Evolutionary conservation across 495 filamentous ascomycete species (phyloP).

Genomic region (Daldinia concentrica): DNA sequence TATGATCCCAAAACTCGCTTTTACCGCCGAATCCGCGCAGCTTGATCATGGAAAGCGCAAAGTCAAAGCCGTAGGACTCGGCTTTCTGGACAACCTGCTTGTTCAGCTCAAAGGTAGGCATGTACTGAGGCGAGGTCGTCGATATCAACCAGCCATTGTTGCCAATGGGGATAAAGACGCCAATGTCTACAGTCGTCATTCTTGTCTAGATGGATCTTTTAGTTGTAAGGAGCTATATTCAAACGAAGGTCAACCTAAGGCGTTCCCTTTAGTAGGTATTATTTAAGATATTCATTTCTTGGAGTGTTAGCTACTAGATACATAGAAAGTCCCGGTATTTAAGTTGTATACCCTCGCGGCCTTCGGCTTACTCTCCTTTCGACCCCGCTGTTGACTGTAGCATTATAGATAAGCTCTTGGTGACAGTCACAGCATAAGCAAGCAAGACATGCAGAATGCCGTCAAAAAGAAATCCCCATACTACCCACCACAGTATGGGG

Average conservation of each 20-base stretch:
- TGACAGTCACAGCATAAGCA: background rate
- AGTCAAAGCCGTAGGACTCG: conserved; percentile 47
- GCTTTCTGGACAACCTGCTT: conserved; percentile 48
- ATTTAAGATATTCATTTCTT: background rate
- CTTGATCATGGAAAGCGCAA: conserved; percentile 50
- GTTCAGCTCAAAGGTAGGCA: conserved; percentile 48
- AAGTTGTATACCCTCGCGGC: background rate
- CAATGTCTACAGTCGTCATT: conserved; percentile 41
- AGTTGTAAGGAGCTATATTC: background rate
- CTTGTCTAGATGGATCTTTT: background rate
- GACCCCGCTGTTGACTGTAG: conserved; percentile 4
- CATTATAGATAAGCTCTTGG: conserved; percentile 18
- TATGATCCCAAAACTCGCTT: conserved; percentile 49
- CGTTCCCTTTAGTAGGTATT: background rate
- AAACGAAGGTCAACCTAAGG: background rate
- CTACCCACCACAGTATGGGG: too few relatives aligned
- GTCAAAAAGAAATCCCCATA: too few relatives aligned
- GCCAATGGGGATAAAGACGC: conserved; percentile 48
- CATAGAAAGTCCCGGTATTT: background rate
- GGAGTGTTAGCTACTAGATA: background rate
- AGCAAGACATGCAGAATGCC: too few relatives aligned
- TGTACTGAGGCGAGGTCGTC: conserved; percentile 47
- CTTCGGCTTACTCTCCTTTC: background rate
- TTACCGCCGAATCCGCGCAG: conserved; percentile 48
- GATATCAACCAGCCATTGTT: conserved; percentile 51